Evolutionary conservation across 495 filamentous ascomycete genomes (phyloP).

Genomic region (Neurospora cerealis): DNA sequence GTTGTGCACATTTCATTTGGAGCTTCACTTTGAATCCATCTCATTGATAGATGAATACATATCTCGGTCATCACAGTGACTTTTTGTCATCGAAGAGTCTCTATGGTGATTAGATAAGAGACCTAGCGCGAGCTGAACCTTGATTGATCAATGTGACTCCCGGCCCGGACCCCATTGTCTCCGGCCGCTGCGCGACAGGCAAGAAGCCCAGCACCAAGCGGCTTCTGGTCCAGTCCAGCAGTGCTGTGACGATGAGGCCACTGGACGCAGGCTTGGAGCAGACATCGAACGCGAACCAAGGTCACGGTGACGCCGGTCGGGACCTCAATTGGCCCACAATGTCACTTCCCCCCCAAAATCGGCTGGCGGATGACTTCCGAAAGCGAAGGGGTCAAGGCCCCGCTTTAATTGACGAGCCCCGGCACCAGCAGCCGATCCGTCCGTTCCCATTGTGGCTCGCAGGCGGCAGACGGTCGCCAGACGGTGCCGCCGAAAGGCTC

Average conservation of each 20-base stretch:
- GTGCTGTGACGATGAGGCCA: not conserved
- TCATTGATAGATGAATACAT: too few species aligned
- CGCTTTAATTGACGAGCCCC: conserved; percentile 22
- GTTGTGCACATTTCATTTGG: not conserved
- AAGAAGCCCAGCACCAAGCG: not conserved
- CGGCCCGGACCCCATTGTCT: not conserved
- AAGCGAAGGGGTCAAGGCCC: conserved; percentile 10
- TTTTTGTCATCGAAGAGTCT: not conserved
- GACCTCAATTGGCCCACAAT: not conserved
- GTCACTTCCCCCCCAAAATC: not conserved
- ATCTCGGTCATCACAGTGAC: too few species aligned
- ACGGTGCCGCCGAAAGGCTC: conserved; percentile 18
- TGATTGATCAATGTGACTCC: not conserved
- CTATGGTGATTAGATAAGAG: not conserved
- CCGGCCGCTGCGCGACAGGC: not conserved
- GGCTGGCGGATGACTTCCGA: conserved; percentile 3
- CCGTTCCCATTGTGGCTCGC: conserved; percentile 21
- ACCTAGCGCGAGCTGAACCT: not conserved
- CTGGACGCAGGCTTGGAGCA: not conserved
- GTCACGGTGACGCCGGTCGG: not conserved
- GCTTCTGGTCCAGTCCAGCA: not conserved
- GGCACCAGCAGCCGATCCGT: conserved; percentile 33
- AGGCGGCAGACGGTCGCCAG: not conserved
- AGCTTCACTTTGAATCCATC: too few species aligned
- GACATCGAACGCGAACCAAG: not conserved